Base-by-base conservation (phyloP, 139 green algal species). In the Tetraselmis chui region DNA sequence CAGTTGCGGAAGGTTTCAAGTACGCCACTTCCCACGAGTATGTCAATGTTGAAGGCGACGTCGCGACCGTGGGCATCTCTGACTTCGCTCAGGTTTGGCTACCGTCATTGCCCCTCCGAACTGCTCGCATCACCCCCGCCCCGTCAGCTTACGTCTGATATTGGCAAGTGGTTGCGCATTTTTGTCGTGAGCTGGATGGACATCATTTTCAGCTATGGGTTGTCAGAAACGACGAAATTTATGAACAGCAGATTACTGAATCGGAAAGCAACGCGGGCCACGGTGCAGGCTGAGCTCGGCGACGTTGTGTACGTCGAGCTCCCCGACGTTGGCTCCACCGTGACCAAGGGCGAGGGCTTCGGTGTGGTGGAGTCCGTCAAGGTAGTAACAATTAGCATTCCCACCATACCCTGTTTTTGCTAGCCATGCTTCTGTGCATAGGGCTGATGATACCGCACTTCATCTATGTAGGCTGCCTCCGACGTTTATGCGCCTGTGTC, bases 351-450 rank as follows among this genome's bases (percentile, higher is more conserved):
- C 18, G 91, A 98, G 81, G 91, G 89, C 2, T 98, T 99, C 83
- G 96, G 95, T 31, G 96, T 99, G 1, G 95, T 99, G 1, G 97
- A 99, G 93, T 99, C 96, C 30, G 97, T 99, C 32, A 99, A 99
- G 92, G 93, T 94, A 75, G 77, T 67, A 67, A 67, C n/a, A n/a
- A n/a, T n/a, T n/a, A n/a, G n/a, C n/a, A n/a, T n/a, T n/a, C n/a
- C n/a, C n/a, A n/a, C n/a, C n/a, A n/a, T n/a, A n/a, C n/a, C n/a
- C n/a, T n/a, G n/a, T n/a, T n/a, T n/a, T n/a, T n/a, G n/a, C n/a
- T n/a, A n/a, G n/a, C n/a, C n/a, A n/a, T n/a, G n/a, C n/a, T n/a
- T n/a, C n/a, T n/a, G n/a, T n/a, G n/a, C n/a, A n/a, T n/a, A n/a
- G n/a, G n/a, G n/a, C n/a, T n/a, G n/a, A n/a, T n/a, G n/a, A n/a